Evolutionary conservation across 2,329 filamentous ascomycete genomes (phyloP), one percentile per base, ranked within the genome.

Genomic region (Alternaria hordeiaustralica): DNA sequence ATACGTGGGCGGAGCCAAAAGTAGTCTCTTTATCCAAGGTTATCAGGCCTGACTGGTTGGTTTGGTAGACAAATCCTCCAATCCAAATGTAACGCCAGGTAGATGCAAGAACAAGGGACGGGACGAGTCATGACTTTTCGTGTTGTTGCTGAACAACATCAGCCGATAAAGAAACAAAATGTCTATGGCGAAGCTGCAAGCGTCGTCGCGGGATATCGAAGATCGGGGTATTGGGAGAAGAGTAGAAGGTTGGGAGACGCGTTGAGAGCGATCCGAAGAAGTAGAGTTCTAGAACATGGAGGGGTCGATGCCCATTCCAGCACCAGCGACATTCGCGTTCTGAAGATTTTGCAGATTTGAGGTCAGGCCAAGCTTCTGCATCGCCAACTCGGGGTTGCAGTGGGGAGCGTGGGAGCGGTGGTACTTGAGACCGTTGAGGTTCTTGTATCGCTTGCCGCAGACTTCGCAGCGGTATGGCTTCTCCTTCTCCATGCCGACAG

Each of bases 401-500:
- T 92, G 91, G 23, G 93, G 91, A 12, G 93, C 96, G 79, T 97
- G 82, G 70, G 85, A 80, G 61, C 84, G 78, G 75, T 91, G 89
- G 78, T 99, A 99, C 89, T 99, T 99, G 66, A 99, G 87, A 7
- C 96, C 96, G 81, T 99, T 99, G 65, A 99, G 82, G 78, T 99
- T 99, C 89, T 99, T 99, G 84, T 99, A 99, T 56, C 96, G 92
- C 85, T 99, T 99, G 74, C 95, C 94, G 78, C 96, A 99, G 11
- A 94, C 91, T 69, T 98, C 94, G 80, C 96, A 99, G 77, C 94
- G 94, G 80, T 98, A 98, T 3, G 96, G 96, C 84, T 99, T 99
- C 84, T 98, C 95, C 80, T 98, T 99, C 83, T 99, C 96, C 96
- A 99, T 99, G n/a, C 96, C 96, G 36, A 97, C 85, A 1, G 96